phyloP scores from a whole-genome alignment of 2,329 filamentous ascomycete species.

The Penicillium digitatum region DNA sequence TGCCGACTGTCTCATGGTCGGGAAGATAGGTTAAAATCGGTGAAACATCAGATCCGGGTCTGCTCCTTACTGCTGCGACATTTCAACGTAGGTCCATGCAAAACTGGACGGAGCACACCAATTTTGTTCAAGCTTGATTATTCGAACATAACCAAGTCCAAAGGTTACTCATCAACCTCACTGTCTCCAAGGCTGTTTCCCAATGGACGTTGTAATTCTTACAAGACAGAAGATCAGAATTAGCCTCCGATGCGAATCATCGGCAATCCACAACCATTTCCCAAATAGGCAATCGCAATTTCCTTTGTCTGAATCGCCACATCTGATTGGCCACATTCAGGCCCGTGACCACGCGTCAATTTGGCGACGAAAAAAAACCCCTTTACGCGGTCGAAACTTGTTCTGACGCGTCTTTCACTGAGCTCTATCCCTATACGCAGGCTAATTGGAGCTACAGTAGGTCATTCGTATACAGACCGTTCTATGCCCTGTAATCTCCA shows the following conservation, averaged over 20 bases:
- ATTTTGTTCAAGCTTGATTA: neutral
- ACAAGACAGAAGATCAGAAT: neutral
- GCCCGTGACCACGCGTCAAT: constrained; percentile 38
- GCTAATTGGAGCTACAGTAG: neutral
- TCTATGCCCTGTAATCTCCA: neutral
- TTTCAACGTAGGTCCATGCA: constrained; percentile 4
- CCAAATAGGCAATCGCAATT: constrained; percentile 8
- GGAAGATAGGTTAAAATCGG: no score
- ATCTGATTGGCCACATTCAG: constrained; percentile 20
- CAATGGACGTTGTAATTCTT: neutral
- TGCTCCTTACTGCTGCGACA: no score
- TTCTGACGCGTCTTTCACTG: constrained; percentile 19
- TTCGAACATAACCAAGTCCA: neutral
- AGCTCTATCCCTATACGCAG: neutral
- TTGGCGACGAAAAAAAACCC: constrained; percentile 33
- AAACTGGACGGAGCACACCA: neutral
- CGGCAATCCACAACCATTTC: neutral
- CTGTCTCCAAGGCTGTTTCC: neutral
- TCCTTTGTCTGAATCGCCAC: constrained; percentile 8
- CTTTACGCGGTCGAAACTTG: constrained; percentile 34
- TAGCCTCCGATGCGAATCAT: neutral
- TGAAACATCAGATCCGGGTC: no score
- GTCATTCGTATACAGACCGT: constrained; percentile 1
- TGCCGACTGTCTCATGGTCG: no score
- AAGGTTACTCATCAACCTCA: neutral